These are phyloP conservation scores for Ceratocystis smalleyi DNA, from an alignment of 2,329 filamentous ascomycete species.

Conservation along the genomic window DNA sequence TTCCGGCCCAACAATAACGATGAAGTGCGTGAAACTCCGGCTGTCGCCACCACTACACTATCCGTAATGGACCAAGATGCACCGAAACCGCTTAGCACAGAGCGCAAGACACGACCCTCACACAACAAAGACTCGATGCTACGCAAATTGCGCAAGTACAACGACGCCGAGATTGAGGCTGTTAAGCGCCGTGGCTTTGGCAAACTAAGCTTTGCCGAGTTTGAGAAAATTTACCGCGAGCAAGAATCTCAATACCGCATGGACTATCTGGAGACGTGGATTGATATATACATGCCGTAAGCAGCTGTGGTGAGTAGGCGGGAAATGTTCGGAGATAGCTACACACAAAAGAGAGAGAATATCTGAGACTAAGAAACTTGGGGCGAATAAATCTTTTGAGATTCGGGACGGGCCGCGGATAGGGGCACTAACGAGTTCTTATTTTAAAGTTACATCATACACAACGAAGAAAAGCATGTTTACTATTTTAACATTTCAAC, in stretches of 20 bases:
- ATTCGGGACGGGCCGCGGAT: neutral
- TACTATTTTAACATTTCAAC: neutral
- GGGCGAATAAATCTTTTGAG: neutral
- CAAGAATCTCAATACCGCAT: constrained; percentile 47
- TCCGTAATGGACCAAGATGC: neutral
- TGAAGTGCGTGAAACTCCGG: constrained; percentile 9
- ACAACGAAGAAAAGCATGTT: too few relatives aligned
- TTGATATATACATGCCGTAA: constrained; percentile 61
- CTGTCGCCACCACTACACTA: constrained; percentile 1
- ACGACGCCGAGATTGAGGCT: constrained; percentile 53
- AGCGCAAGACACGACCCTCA: neutral
- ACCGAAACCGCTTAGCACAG: neutral
- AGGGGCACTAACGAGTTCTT: neutral
- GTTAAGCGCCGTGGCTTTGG: constrained; percentile 62
- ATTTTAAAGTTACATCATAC: neutral
- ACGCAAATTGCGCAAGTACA: constrained; percentile 39
- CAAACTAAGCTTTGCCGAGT: constrained; percentile 62
- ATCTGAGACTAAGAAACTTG: too few relatives aligned
- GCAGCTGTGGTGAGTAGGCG: neutral
- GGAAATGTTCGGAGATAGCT: neutral
- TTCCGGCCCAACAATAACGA: constrained; percentile 43
- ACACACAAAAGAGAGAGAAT: neutral
- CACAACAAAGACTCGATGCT: constrained; percentile 23
- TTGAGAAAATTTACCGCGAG: constrained; percentile 58
- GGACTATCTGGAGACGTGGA: constrained; percentile 79